These are phyloP conservation scores for Fusarium multiceps DNA, from an alignment of 2,329 filamentous ascomycete genomes.

Conservation along the genomic window DNA sequence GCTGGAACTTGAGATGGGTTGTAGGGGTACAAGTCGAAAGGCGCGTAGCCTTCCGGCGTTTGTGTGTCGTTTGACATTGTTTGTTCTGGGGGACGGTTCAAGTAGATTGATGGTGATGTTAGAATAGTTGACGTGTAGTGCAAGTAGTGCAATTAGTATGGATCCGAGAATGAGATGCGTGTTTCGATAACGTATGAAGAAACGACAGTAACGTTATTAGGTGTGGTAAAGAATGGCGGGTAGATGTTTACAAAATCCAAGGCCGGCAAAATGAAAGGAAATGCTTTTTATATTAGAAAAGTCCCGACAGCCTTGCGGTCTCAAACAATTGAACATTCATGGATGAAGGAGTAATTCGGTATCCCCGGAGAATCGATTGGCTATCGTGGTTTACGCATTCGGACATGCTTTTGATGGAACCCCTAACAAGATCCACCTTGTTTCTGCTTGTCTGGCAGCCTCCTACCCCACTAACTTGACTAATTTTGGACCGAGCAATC, in stretches of 20 bases:
- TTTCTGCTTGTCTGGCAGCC: neutral
- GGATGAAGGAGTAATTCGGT: neutral
- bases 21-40: neutral
- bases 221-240: neutral
- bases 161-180: neutral
- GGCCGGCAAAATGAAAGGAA: neutral
- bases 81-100: neutral
- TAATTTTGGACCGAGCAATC: neutral
- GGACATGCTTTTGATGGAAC: neutral
- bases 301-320: accelerated
- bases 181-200: neutral
- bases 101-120: neutral
- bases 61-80: neutral
- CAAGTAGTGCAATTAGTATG: too few relatives aligned
- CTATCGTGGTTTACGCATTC: neutral
- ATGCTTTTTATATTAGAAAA: neutral
- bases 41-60: neutral
- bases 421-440: neutral
- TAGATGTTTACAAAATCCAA: accelerated
- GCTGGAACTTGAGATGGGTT: neutral
- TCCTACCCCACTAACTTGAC: neutral
- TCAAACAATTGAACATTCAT: neutral
- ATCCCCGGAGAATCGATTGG: neutral
- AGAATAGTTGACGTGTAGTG: neutral
- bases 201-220: neutral